Evolutionary conservation across 2,329 filamentous ascomycete genomes (phyloP), one percentile per base, ranked within the genome.

Genomic region (Cylindrodendrum hubeiense): DNA sequence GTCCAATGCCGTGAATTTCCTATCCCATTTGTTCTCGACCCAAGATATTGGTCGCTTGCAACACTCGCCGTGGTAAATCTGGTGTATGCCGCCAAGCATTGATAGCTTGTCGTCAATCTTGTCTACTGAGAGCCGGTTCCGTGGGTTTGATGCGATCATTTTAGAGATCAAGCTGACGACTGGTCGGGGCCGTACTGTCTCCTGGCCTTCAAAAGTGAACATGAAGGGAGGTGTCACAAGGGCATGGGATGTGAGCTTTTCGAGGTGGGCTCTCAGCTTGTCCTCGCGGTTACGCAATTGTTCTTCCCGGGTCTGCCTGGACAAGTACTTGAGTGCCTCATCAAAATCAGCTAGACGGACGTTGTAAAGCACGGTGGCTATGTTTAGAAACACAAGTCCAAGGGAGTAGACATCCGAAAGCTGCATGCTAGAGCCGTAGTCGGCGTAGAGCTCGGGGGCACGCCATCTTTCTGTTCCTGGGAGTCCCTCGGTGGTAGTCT

Each of bases 331-430:
- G 9, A 84, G 68, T 3, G 79, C 71, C 12, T 77, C 74, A 19
- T 85, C 79, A 65, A 83, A 84, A 10, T 80, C 78, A 17, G 74
- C 71, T 15, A 83, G 67, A 2, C 78, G 75, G 10, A 75, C 79
- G 34, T 81, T 76, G 67, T 85, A 83, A 0, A 85, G 69, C 2
- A 83, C 75, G 0, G 82, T 83, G 3, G 82, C 78, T 17, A 85
- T 79, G 64, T 80, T 82, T 7, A 85, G 72, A 52, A 82, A 81
- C 1, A 86, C 79, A 3, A 85, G 74, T 0, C 84, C 84, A 3
- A 86, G 78, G 2, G 82, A 84, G 67, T 83, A 86, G 5, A 85
- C 79, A 65, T 86, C 84, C 6, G 83, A 83, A 2, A 81, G 75
- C 63, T 83, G 79, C 82, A 85, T 84, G 44, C 81, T 83, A 39